Evolutionary conservation across 371 early-diverging fungal genomes (phyloP).

Genomic region (Saksenaea vasiformis): DNA sequence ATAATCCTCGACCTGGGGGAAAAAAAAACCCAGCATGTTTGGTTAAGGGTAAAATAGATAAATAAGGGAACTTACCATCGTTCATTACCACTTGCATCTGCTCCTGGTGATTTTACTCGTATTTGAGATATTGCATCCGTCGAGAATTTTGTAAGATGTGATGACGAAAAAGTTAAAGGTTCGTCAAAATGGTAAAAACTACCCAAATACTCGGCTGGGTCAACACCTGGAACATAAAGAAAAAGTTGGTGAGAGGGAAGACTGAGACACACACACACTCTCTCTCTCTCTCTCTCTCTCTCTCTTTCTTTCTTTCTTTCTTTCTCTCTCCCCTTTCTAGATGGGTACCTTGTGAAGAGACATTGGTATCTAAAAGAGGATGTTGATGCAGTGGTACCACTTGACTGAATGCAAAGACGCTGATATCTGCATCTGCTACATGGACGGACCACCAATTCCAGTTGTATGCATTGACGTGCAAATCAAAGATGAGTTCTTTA

Average conservation of each 20-base stretch:
- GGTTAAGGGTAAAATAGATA: not conserved
- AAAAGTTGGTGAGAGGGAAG: no score
- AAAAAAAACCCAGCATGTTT: not conserved
- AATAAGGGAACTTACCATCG: slow-evolving; percentile 31
- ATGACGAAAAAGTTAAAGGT: slow-evolving; percentile 49
- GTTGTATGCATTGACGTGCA: slow-evolving; percentile 59
- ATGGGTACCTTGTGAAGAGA: not conserved
- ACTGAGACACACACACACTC: no score
- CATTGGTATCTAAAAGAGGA: not conserved
- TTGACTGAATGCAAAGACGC: slow-evolving; percentile 65
- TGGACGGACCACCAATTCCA: slow-evolving; percentile 60
- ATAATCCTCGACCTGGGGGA: slow-evolving; percentile 52
- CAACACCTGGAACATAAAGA: slow-evolving; percentile 24
- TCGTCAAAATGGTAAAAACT: slow-evolving; percentile 59
- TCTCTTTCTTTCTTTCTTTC: not conserved
- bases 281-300: no score
- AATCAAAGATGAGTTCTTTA: slow-evolving; percentile 68
- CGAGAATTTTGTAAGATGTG: slow-evolving; percentile 18
- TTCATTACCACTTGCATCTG: slow-evolving; percentile 53
- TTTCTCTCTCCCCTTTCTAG: no score
- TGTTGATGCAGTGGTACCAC: slow-evolving; percentile 34
- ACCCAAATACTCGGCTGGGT: slow-evolving; percentile 64
- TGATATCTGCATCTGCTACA: slow-evolving; percentile 58
- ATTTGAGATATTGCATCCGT: slow-evolving; percentile 56
- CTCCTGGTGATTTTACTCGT: slow-evolving; percentile 66